Evolutionary conservation across 2,329 filamentous ascomycete species (phyloP).

Genomic region (Lachnellula occidentalis): DNA sequence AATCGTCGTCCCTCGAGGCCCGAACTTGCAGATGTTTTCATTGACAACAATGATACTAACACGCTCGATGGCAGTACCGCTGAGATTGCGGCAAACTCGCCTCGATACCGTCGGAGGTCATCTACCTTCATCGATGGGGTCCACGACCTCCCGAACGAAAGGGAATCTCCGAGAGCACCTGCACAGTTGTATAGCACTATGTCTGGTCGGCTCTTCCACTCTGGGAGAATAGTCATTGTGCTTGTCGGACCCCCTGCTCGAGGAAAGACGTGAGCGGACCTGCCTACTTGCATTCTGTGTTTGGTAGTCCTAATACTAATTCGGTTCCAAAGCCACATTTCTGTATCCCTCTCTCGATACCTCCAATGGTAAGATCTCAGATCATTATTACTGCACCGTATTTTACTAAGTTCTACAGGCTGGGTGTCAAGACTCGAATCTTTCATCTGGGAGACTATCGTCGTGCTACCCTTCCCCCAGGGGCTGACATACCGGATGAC

Average conservation of each 20-base stretch:
- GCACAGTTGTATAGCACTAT: slow-evolving; percentile 98
- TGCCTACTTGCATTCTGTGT: neutral
- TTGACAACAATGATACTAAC: neutral
- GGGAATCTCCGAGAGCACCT: slow-evolving; percentile 68
- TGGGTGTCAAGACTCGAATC: slow-evolving; percentile 95
- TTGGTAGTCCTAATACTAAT: slow-evolving; percentile 3
- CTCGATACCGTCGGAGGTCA: slow-evolving; percentile 83
- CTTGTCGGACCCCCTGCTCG: slow-evolving; percentile 93
- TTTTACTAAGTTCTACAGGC: slow-evolving; percentile 43
- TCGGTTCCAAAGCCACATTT: slow-evolving; percentile 64
- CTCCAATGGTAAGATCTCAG: slow-evolving; percentile 66
- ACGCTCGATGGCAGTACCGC: slow-evolving; percentile 58
- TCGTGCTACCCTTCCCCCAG: slow-evolving; percentile 79
- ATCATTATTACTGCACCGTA: neutral
- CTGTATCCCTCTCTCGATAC: slow-evolving; percentile 90
- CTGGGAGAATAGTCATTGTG: slow-evolving; percentile 92
- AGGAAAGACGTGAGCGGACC: slow-evolving; percentile 73
- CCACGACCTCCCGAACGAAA: slow-evolving; percentile 81
- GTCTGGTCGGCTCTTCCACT: slow-evolving; percentile 94
- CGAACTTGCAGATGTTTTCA: slow-evolving; percentile 5
- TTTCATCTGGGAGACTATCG: slow-evolving; percentile 97
- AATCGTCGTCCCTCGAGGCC: neutral
- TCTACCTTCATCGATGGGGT: slow-evolving; percentile 97
- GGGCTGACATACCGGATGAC: slow-evolving; percentile 83
- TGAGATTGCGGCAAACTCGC: slow-evolving; percentile 85